Base-by-base conservation (phyloP, 2,329 filamentous ascomycete species). In the Thelonectria olida region DNA sequence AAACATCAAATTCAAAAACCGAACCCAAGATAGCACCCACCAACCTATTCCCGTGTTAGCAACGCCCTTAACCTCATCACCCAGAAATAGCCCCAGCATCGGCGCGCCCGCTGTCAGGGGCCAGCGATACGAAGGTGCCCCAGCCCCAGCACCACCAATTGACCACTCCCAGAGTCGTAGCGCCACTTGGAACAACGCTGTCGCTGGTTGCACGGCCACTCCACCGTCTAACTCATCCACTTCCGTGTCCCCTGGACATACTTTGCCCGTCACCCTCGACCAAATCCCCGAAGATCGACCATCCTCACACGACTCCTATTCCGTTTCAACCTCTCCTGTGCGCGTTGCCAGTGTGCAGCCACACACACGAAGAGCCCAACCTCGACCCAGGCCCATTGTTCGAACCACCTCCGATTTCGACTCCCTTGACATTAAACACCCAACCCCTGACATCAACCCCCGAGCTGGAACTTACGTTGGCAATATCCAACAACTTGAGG, bases 401-500 rank as follows among this genome's bases (percentile, higher is more conserved):
- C 79, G 82, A 38, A 82, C 82, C 10, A 77, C 79, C 2, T 83
- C 80, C 57, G 71, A 79, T 56, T 81, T 75, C 63, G 79, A 77
- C 54, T 78, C 77, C 50, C 76, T 81, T 13, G 76, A 78, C 27
- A 76, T 88, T 47, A 80, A 80, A 64, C 88, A 90, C 72, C 88
- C 88, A 27, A 82, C 83, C 2, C 88, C 89, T 54, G 88, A 91
- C 72, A 78, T 86, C 49, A 86, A 86, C 72, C 82, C 83, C 51
- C 82, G 88, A 57, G 85, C 88, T 59, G 87, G 85, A 23, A 86
- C 86, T 28, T 88, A 87, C 73, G 78, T 84, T 17, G 84, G 84
- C 73, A 93, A 90, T 78, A 88, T 94, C 64, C 88, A 89, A 66
- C 86, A 89, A 50, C 85, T 94, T 64, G 91, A 95, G 76, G 88